Base-by-base conservation (phyloP, 2,329 filamentous ascomycete species). In the Fusarium robinianum region DNA sequence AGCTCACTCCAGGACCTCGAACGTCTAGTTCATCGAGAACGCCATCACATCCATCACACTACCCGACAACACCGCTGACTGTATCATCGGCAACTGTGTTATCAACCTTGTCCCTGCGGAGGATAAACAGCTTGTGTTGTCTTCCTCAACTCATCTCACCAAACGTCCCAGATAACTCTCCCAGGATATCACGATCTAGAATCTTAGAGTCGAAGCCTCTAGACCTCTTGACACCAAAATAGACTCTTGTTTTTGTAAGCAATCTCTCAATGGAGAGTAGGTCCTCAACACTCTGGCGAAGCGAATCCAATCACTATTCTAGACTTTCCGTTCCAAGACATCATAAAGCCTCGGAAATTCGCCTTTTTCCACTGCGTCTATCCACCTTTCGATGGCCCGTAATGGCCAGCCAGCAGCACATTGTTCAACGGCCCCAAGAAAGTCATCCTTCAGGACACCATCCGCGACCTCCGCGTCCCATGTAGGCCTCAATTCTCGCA, bases 21-120 rank as follows among this genome's bases (percentile, higher is more conserved):
- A 83, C 52, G 69, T 75, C 3, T 57, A 66, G 9, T 83, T 84
- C 44, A 53, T 82, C 44, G 63, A 80, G 46, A 67, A 71, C 3
- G 58, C 57, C 12, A 83, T 85, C 56, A 81, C 76, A 1, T 53
- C 65, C 4, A 74, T 82, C 14, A 64, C 72, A 0, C 63, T 83
- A 0, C 58, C 66, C 1, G 52, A 63, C 55, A n/a, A 66, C 5
- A 74, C 79, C 10, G 76, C 72, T 6, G 67, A 73, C 59, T 11
- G 76, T 14, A 74, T 85, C 43, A 81, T 84, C 51, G 79, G 75
- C 50, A 86, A 85, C 64, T 86, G 81, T 46, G 80, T 83, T 17
- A 66, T 84, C 46, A 84, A 83, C 51, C 75, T 83, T 0, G 76
- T 83, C 1, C 79, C 78, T 0, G 60, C 65, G 7, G 43, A 49